phyloP scores from a whole-genome alignment of 192 early-diverging fungal genomes.

The Coemansia sp. region DNA sequence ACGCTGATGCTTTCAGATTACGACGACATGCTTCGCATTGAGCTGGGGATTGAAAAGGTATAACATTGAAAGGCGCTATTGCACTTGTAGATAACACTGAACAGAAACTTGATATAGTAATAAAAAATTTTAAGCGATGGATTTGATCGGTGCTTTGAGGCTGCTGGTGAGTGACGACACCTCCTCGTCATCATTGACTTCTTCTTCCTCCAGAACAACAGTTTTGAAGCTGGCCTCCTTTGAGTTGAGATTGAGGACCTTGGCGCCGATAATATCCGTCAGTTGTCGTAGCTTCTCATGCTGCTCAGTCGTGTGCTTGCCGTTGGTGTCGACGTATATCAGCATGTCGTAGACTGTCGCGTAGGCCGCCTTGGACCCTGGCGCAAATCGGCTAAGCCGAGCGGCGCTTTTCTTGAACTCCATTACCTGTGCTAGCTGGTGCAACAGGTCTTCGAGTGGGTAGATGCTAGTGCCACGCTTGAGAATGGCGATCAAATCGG shows the following conservation, averaged over 20 bases:
- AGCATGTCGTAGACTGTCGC: slow-evolving; percentile 46
- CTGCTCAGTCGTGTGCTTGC: slow-evolving; percentile 40
- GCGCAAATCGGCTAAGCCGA: slow-evolving; percentile 29
- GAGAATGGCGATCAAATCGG: slow-evolving; percentile 27
- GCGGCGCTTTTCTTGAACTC: slow-evolving; percentile 30
- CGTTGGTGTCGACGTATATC: slow-evolving; percentile 35
- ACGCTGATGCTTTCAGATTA: slow-evolving; percentile 29
- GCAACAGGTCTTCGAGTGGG: slow-evolving; percentile 41
- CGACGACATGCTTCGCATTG: slow-evolving; percentile 22
- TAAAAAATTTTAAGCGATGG: neutral
- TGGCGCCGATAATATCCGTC: slow-evolving; percentile 35
- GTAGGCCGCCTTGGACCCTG: slow-evolving; percentile 22
- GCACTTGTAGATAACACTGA: neutral
- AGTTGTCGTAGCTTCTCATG: slow-evolving; percentile 28
- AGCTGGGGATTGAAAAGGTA: slow-evolving; percentile 16
- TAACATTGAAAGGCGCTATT: neutral
- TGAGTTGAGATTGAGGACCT: slow-evolving; percentile 29
- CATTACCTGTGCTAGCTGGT: slow-evolving; percentile 22
- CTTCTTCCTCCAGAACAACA: slow-evolving; percentile 33
- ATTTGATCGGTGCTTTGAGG: neutral
- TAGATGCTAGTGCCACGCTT: slow-evolving; percentile 44
- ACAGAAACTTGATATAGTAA: no score
- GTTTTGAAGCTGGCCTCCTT: slow-evolving; percentile 27
- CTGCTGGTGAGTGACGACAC: neutral
- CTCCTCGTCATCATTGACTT: slow-evolving; percentile 12